Base-by-base conservation (phyloP, 768 basidiomycete species). In the Amanita phalloides region DNA sequence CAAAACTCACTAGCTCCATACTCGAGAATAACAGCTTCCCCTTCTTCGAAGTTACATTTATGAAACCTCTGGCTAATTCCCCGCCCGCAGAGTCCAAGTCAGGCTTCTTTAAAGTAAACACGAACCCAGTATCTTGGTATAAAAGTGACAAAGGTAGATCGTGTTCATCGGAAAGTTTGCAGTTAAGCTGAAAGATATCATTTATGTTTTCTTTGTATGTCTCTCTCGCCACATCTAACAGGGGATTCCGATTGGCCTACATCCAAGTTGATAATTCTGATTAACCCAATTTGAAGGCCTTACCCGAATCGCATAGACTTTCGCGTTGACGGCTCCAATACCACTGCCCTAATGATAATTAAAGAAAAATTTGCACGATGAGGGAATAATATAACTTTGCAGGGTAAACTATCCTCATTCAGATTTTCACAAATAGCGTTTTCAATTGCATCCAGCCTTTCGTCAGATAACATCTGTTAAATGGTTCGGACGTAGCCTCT, bases 171-270 rank as follows among this genome's bases (percentile, higher is more conserved):
- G 79, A 70, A 11, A 91, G 66, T 0, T 67, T 68, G 13, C 71
- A 69, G 54, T 78, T 79, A 33, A 92, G 69, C 49, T 82, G 75
- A 55, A 82, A 82, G 49, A 96, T 90, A 60, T 99, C 95, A 13
- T 81, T 77, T 41, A 95, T 76, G 57, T 95, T 95, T 64, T 99
- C 94, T 58, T 86, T 90, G 70, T 85, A 97, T 0, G 94, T 94
- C 64, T 91, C 91, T 2, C 96, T 78, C 1, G 95, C 96, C 6
- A 98, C 91, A 56, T 98, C 95, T 28, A 99, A 82, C 8, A 95
- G 72, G 26, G 80, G 79, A 57, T 91, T 89, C 60, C 75, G 77
- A 54, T 88, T 86, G 2, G 90, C 86, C 78, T 86, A 43, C 6
- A 30, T 39, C 36, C 23, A 32, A 32, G 9, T 28, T 14, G 13